Base-by-base conservation (phyloP, 2,329 filamentous ascomycete genomes). In the Microsporum audouinii region DNA sequence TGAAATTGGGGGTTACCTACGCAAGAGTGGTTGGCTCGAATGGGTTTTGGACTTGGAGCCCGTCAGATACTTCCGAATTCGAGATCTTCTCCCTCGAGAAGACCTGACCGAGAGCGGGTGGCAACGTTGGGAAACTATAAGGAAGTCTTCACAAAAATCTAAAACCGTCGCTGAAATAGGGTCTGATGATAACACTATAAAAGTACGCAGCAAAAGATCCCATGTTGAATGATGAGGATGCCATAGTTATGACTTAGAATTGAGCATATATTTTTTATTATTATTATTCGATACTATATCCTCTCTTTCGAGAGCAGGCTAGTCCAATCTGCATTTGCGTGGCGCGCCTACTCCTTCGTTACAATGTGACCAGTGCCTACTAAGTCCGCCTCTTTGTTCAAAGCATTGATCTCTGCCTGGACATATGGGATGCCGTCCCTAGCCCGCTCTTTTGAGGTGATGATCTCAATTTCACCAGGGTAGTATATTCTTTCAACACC, bases 91-190 rank as follows among this genome's bases (percentile, higher is more conserved):
- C 10, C 80, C 95, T 5, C 87, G 88, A 71, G 92, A 97, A 75
- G 92, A 97, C 74, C 75, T 96, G 67, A 87, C 87, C 38, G 90
- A 96, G 76, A 87, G 91, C 47, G 94, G 94, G 1, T 99, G 92
- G 92, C 89, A 91, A 75, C 87, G 88, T 71, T 97, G 91, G 90
- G 86, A 92, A 73, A 78, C 79, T 57, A 72, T 75, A 60, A 75
- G 76, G 38, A 17, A 59, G 39, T 8, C n/a, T 5, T 8, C 17
- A 29, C 29, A 39, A 36, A 3, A 59, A 29, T 38, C 56, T 6
- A 58, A n/a, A 34, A 17, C 53, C 33, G 36, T 17, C 3, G n/a
- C 5, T 12, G 6, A 17, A 56, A 38, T 2, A 49, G 45, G 10
- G 45, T n/a, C 23, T 10, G 23, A 7, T 7, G 31, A 23, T n/a